Base-by-base conservation (phyloP, 2,329 filamentous ascomycete species). In the Paraphaeosphaeria sporulosa region DNA sequence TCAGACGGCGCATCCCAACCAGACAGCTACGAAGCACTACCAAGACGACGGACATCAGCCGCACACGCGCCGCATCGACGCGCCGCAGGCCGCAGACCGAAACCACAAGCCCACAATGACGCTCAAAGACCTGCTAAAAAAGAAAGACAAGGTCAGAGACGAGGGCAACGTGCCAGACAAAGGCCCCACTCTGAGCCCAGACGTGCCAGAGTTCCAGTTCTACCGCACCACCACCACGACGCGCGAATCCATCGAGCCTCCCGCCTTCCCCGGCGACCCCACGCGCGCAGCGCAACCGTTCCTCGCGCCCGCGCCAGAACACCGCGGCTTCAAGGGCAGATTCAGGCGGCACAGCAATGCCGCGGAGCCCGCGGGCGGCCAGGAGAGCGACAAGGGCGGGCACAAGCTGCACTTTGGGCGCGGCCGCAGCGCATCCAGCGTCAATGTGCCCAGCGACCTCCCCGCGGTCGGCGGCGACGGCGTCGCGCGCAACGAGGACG, bases 221-320 rank as follows among this genome's bases (percentile, higher is more conserved):
- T 85, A 95, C 72, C 90, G 93, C 63, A 90, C 92, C 65, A 94
- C 96, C 73, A 97, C 94, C 0, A 80, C 88, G 65, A 88, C 89
- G 1, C 86, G 93, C 74, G 93, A 97, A 76, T 82, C 90, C 66
- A 92, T 97, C 75, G 83, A 87, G 58, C 91, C 92, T 12, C 90
- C 93, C 7, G 75, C 76, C 55, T 84, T 84, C 66, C 79, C 79
- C 15, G 82, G 81, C 58, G 83, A 72, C 51, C 71, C 69, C 30
- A 69, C 66, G 64, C 69, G 72, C 69, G 64, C 71, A 64, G 63
- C 62, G 64, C 49, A 61, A 42, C 69, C 68, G 12, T 64, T 69
- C 17, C 67, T 75, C n/a, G 69, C 71, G 17, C 72, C 72, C 50
- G 69, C 66, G 25, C 62, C 71, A 50, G 19, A 36, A 42, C 34